A percentile compares a stretch with the other conserved stretches of the same genome.
These are phyloP conservation scores for Parastagonospora nodorum DNA, from an alignment of 2,329 filamentous ascomycete genomes.

Conservation along the genomic window DNA sequence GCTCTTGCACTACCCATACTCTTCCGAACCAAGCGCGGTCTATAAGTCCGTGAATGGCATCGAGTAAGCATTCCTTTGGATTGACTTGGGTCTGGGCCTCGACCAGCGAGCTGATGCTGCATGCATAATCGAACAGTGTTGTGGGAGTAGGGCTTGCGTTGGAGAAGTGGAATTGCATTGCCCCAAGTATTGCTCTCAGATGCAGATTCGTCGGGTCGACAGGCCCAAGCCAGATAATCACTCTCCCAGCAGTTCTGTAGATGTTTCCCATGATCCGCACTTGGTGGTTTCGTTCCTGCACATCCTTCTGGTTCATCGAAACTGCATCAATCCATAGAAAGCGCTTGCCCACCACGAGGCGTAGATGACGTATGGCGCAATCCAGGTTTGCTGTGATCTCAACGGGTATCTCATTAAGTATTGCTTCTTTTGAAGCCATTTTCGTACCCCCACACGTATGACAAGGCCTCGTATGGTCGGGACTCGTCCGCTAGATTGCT, in stretches of 20 bases:
- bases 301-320: conserved; percentile 10
- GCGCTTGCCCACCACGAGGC: neutral
- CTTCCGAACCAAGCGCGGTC: conserved; percentile 10
- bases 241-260: conserved; percentile 2
- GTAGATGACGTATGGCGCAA: neutral
- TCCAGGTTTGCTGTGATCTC: conserved; percentile 2
- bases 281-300: conserved; percentile 10
- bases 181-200: neutral
- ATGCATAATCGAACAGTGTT: neutral
- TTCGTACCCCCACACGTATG: conserved; percentile 12
- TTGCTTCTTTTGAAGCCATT: neutral
- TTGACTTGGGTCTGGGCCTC: too few relatives aligned
- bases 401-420: neutral
- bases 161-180: neutral
- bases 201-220: neutral
- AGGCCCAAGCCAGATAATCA: conserved; percentile 9
- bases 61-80: too few relatives aligned
- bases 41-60: neutral
- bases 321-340: conserved; percentile 10
- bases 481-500: neutral
- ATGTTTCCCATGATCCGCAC: conserved; percentile 12
- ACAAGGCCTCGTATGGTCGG: conserved; percentile 10
- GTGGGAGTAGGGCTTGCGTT: neutral
- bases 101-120: neutral
- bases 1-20: conserved; percentile 16